phyloP scores from a whole-genome alignment of 148 eudicot species.

The Silene uniflora region DNA sequence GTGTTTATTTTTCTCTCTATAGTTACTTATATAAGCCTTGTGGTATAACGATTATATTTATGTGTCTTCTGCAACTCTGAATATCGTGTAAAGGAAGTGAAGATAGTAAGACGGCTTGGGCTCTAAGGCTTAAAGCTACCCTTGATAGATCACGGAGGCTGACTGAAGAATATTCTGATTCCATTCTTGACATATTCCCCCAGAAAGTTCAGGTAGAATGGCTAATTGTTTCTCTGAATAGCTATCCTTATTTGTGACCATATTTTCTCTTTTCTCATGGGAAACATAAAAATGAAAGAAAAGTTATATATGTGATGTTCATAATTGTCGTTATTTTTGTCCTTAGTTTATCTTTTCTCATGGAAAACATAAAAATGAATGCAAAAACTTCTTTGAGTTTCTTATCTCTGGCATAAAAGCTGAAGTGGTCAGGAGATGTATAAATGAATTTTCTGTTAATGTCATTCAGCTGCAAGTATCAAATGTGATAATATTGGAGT shows the following conservation, averaged over 20 bases:
- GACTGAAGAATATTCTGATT: conserved; percentile 88
- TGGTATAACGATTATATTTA: neutral
- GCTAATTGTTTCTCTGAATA: neutral
- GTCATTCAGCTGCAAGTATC: neutral
- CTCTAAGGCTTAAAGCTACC: conserved; percentile 93
- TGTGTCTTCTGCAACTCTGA: conserved; percentile 7
- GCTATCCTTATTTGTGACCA: neutral
- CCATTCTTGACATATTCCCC: conserved; percentile 78
- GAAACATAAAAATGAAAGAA: neutral
- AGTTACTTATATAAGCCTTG: neutral
- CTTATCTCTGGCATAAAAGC: neutral
- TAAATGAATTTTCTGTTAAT: neutral
- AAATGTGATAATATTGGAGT: neutral
- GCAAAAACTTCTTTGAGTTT: neutral
- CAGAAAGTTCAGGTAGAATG: conserved; percentile 68
- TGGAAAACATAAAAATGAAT: neutral
- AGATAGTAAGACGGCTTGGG: conserved; percentile 86
- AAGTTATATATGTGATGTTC: neutral
- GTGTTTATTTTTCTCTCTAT: conserved; percentile 7
- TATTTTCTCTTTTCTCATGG: neutral
- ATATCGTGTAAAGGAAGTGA: conserved; percentile 58
- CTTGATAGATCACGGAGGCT: conserved; percentile 90
- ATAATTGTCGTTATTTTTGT: neutral
- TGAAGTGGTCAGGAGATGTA: neutral
- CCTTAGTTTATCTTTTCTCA: neutral